Conservation (phyloP, 1,284 basidiomycete species). For the Puccinia novopanici region DNA sequence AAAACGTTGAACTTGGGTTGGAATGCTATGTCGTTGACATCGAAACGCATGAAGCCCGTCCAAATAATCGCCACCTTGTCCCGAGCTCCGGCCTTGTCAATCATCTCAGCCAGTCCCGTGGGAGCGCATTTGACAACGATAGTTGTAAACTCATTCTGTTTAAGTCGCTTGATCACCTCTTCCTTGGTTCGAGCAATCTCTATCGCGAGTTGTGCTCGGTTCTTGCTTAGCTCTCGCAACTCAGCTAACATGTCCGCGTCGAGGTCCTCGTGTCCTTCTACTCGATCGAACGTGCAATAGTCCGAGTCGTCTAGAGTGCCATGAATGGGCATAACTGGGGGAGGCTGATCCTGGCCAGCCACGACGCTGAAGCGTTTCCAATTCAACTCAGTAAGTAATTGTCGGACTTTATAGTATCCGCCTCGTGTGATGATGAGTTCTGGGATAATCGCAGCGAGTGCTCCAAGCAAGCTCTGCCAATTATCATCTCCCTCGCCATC, state of each 20-base stretch:
- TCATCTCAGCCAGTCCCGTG: slow-evolving; percentile 9
- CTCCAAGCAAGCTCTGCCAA: too few relatives aligned
- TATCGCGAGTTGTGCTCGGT: background rate
- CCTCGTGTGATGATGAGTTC: background rate
- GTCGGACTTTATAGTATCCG: background rate
- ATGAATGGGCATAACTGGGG: too few relatives aligned
- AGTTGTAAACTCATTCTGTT: background rate
- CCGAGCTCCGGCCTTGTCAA: background rate
- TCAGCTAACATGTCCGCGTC: background rate
- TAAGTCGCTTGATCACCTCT: background rate
- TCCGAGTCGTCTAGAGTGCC: too few relatives aligned
- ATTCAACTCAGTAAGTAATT: too few relatives aligned
- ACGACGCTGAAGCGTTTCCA: too few relatives aligned
- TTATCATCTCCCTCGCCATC: slow-evolving; percentile 22
- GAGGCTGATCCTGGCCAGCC: too few relatives aligned
- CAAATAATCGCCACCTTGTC: slow-evolving; percentile 14
- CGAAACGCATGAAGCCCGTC: background rate
- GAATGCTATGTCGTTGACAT: background rate
- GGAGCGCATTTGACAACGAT: too few relatives aligned
- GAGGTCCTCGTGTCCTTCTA: background rate
- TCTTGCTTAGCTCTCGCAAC: too few relatives aligned
- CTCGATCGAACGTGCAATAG: background rate
- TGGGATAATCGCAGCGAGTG: background rate
- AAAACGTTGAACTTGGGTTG: background rate
- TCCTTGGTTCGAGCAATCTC: background rate